These are phyloP conservation scores for Globisporangium middletonii DNA, from an alignment of 352 stramenopile species.

Conservation along the genomic window DNA sequence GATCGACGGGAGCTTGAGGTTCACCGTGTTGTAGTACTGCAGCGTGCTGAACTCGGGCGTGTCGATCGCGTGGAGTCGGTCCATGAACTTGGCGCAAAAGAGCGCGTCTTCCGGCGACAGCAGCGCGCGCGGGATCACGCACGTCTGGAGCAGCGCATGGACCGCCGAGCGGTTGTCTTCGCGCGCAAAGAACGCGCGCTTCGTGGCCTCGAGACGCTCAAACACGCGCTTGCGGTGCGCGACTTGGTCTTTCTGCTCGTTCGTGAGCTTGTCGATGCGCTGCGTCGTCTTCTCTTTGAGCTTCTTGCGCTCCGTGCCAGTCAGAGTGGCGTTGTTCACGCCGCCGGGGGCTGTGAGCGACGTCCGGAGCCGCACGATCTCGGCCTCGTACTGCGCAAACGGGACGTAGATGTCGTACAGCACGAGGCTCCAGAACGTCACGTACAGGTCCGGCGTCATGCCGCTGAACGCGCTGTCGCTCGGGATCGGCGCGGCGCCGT, in stretches of 20 bases:
- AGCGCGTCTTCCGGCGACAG: constrained; percentile 81
- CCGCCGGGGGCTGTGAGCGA: constrained; percentile 30
- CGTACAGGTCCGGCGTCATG: constrained; percentile 72
- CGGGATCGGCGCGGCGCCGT: constrained; percentile 11
- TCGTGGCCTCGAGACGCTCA: constrained; percentile 69
- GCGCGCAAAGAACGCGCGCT: constrained; percentile 52
- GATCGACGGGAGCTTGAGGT: constrained; percentile 67
- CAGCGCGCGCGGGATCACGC: constrained; percentile 67
- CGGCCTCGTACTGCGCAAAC: constrained; percentile 79
- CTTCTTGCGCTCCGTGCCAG: constrained; percentile 67
- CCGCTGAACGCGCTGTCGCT: constrained; percentile 47
- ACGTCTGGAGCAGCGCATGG: constrained; percentile 72
- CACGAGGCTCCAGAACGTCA: constrained; percentile 83
- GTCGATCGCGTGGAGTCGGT: constrained; percentile 66
- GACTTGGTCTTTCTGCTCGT: constrained; percentile 85
- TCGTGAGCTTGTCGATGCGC: constrained; percentile 77
- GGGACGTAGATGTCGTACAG: constrained; percentile 86
- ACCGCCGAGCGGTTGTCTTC: constrained; percentile 46
- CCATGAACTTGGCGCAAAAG: constrained; percentile 83
- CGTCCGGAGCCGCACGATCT: constrained; percentile 69
- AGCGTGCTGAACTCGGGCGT: constrained; percentile 68
- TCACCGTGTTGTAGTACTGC: constrained; percentile 81
- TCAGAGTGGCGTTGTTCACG: constrained; percentile 15
- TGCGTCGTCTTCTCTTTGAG: constrained; percentile 71
- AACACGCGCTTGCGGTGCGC: constrained; percentile 79